These are phyloP conservation scores for Wallacemonas sp. DNA, from an alignment of 208 protist genomes.

Conservation along the genomic window DNA sequence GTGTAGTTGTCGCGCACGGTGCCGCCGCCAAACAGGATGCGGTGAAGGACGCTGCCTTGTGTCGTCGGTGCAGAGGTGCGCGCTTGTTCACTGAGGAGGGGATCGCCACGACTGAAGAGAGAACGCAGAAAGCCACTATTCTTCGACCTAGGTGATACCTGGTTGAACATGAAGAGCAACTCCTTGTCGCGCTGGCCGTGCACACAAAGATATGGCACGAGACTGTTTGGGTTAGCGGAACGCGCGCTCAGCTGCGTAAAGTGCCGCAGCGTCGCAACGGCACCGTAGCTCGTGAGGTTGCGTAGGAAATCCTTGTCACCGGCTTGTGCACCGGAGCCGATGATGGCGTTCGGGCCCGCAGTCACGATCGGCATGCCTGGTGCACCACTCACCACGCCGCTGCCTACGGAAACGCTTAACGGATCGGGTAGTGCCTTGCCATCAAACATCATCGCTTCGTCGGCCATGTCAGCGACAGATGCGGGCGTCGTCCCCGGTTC, in stretches of 20 bases:
- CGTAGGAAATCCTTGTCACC: not conserved
- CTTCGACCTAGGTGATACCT: not conserved
- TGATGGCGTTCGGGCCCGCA: conserved; percentile 1
- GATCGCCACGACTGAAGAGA: not conserved
- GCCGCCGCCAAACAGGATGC: conserved; percentile 7
- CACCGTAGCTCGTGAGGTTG: conserved; percentile 7
- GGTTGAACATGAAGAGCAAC: conserved; percentile 48
- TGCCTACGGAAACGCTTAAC: not conserved
- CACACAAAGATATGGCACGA: conserved; percentile 47
- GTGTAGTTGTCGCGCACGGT: not conserved
- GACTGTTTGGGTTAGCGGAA: conserved; percentile 30
- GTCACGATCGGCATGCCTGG: no score
- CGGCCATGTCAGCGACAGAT: not conserved
- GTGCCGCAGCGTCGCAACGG: conserved; percentile 42
- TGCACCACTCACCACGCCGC: no score
- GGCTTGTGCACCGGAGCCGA: no score
- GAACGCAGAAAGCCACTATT: not conserved
- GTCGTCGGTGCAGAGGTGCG: not conserved
- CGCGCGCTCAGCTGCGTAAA: conserved; percentile 56
- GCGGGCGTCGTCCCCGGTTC: not conserved
- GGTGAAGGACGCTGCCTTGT: not conserved
- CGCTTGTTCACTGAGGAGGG: not conserved
- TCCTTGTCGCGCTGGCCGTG: conserved; percentile 43
- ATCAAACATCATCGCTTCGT: not conserved
- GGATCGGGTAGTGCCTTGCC: not conserved